Evolutionary conservation across 83 land plant genomes (phyloP).

Genomic region (Isoetes engelmannii): DNA sequence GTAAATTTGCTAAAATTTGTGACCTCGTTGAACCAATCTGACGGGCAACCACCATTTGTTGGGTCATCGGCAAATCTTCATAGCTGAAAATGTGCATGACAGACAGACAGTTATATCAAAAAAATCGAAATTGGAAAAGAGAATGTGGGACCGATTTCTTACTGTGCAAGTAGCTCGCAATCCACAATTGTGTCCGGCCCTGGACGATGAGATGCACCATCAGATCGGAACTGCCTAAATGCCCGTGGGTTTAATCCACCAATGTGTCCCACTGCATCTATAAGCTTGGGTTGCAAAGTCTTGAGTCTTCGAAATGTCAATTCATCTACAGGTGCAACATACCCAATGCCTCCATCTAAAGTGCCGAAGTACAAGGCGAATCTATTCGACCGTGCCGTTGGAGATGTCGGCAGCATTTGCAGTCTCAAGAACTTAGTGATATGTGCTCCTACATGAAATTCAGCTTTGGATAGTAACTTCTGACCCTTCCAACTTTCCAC

Average conservation of each 20-base stretch:
- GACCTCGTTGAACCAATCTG: constrained; percentile 80
- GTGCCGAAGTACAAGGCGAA: constrained; percentile 90
- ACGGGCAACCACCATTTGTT: constrained; percentile 84
- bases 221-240: constrained; percentile 70
- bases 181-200: constrained; percentile 97
- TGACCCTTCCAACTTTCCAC: constrained; percentile 99
- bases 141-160: constrained; percentile 22
- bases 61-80: constrained; percentile 71
- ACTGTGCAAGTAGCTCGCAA: constrained; percentile 87
- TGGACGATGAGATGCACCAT: constrained; percentile 83
- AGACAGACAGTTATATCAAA: neutral
- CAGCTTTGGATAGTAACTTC: constrained; percentile 91
- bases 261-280: constrained; percentile 82
- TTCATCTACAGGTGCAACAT: constrained; percentile 93
- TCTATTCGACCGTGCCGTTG: constrained; percentile 60
- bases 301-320: constrained; percentile 88
- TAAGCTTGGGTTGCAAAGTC: constrained; percentile 74
- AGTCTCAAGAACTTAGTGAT: constrained; percentile 75
- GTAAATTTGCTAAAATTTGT: constrained; percentile 76
- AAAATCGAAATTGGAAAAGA: neutral
- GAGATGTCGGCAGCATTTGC: constrained; percentile 76
- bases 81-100: constrained; percentile 42
- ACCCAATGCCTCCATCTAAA: constrained; percentile 92
- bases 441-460: constrained; percentile 94
- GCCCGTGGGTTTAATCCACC: constrained; percentile 92